Conservation (phyloP, 345 rosid species). For the Syzygium aromaticum region DNA sequence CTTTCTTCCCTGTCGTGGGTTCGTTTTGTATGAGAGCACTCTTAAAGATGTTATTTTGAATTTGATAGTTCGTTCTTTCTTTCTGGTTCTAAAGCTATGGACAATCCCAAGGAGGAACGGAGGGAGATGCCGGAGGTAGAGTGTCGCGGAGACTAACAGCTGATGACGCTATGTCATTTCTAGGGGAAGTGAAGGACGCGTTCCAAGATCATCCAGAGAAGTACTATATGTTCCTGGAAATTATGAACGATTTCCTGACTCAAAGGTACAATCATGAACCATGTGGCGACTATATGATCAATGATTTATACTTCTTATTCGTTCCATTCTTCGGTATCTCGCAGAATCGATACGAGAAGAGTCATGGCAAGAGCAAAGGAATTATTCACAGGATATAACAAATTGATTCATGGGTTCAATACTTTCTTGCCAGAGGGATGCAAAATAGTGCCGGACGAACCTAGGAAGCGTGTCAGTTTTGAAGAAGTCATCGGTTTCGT, state of each 20-base stretch:
- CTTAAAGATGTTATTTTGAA: background rate
- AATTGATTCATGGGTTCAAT: slow-evolving; percentile 79
- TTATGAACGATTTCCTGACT: slow-evolving; percentile 91
- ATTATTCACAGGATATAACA: slow-evolving; percentile 79
- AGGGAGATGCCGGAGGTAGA: slow-evolving; percentile 11
- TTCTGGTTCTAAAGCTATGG: background rate
- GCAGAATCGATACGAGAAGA: slow-evolving; percentile 26
- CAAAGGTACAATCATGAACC: slow-evolving; percentile 39
- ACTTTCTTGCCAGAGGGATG: slow-evolving; percentile 86
- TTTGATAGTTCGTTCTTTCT: background rate
- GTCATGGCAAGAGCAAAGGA: slow-evolving; percentile 84
- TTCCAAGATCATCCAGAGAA: slow-evolving; percentile 81
- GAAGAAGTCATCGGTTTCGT: slow-evolving; percentile 37
- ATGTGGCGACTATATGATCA: background rate
- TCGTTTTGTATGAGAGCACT: background rate
- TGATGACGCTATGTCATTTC: slow-evolving; percentile 64
- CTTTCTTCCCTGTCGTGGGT: background rate
- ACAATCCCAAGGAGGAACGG: background rate
- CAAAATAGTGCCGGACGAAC: slow-evolving; percentile 63
- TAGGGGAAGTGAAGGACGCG: slow-evolving; percentile 78
- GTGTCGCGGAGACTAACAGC: slow-evolving; percentile 54
- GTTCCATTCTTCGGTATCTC: background rate
- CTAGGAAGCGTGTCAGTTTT: slow-evolving; percentile 70
- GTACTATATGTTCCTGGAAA: slow-evolving; percentile 68
- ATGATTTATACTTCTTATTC: background rate